Base-by-base conservation (phyloP, 2,329 filamentous ascomycete species). In the Triangularia setosa region DNA sequence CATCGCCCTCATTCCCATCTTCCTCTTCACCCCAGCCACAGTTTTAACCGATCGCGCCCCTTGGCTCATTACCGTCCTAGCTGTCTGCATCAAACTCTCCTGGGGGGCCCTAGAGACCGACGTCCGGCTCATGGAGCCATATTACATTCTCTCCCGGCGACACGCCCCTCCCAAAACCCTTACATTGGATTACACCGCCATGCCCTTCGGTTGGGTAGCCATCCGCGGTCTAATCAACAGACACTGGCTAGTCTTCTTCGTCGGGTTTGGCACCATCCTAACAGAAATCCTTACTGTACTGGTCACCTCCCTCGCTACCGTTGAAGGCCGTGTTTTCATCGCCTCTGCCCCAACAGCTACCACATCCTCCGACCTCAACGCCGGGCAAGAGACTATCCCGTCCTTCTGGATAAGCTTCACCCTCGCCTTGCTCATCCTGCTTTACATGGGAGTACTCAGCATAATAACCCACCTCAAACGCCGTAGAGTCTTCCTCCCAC, bases 41-140 rank as follows among this genome's bases (percentile, higher is more conserved):
- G 72, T 80, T 3, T 72, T 90, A 8, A 86, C 86, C 1, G 83
- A 89, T 63, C 84, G 83, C 67, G 81, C 86, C 1, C 86, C 89
- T 0, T 91, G 87, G 82, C 76, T 88, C 7, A 77, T 91, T 30
- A 92, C 90, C 0, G 81, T 83, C 2, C 72, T 90, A 6, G 87
- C 89, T 1, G 87, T 91, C 21, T 75, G 81, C 63, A 83, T 92
- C 70, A 91, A 90, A 74, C 80, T 91, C 23, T 78, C 83, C 55
- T 92, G 89, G 89, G 83, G 83, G 65, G 84, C 85, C 2, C 79
- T 92, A 66, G 90, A 92, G 71, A 88, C 84, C 63, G 84, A 87
- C 25, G 82, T 91, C 56, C 87, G 89, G 52, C 88, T 91, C 82
- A 85, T 91, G 75, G 88, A 92, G 74, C 90, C 90, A 1, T 92